Base-by-base conservation (phyloP, 176 grass and related monocot genomes). In the Oryza brachyantha region DNA sequence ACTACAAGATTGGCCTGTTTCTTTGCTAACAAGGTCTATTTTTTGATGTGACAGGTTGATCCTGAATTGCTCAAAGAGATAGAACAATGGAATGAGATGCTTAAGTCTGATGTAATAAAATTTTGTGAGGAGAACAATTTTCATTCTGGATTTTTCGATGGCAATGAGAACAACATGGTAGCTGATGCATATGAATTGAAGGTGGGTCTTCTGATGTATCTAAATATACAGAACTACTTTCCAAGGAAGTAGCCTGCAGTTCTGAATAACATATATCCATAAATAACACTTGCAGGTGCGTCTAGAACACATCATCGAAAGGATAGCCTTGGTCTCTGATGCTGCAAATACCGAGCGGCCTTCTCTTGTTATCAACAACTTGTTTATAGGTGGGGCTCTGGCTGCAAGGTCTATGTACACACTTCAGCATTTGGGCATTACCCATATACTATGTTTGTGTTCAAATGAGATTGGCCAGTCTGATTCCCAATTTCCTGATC, bases 391-490 rank as follows among this genome's bases (percentile, higher is more conserved):
- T 74, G 96, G 96, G 70, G 92, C 96, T 87, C 80, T 99, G 22
- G 92, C 92, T 68, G 96, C 96, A 76, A 95, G 93, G 79, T 99
- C 96, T 79, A 89, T 89, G 42, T 85, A 93, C 78, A 93, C 96
- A 7, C 92, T 95, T 81, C 87, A 99, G 62, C 83, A 91, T 83
- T 86, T 95, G 84, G 92, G 92, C 70, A 93, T 99, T 63, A 95
- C 92, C 38, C 90, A 99, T 84, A 85, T 99, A 93, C 84, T 99
- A 38, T 95, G 96, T 68, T 87, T 99, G 81, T 98, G 96, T 89
- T 95, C 92, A 0, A 98, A 99, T 85, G 96, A 99, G 88, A 95
- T 95, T 84, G 96, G 96, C 61, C 96, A 95, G 87, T 99, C 96
- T 13, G 92, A 95, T 99, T 93, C 96, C 55, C 96, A 99, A 31